phyloP scores from a whole-genome alignment of 768 basidiomycete species.

The Termitomyces titanicus region DNA sequence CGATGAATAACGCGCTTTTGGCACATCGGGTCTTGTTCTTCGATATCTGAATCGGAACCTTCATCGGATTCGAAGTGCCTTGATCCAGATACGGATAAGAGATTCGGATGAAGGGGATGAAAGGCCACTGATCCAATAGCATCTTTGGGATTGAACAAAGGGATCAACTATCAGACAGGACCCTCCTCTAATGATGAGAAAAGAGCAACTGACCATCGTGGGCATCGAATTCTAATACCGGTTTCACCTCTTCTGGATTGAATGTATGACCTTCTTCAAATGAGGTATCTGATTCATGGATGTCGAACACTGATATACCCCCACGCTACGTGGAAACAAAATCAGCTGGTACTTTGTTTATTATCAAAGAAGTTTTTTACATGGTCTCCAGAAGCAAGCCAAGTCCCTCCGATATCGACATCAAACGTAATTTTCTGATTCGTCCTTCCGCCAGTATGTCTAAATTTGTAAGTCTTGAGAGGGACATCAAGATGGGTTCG shows the following conservation, averaged over 20 bases:
- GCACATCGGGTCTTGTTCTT: not conserved
- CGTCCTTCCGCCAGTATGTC: constrained; percentile 28
- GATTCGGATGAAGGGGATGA: constrained; percentile 55
- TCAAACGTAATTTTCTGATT: constrained; percentile 84
- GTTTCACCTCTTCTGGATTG: constrained; percentile 16
- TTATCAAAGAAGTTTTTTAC: constrained; percentile 32
- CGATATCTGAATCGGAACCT: constrained; percentile 20
- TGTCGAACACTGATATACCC: constrained; percentile 54
- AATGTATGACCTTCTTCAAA: constrained; percentile 4
- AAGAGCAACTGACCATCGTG: constrained; percentile 46
- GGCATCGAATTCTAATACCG: constrained; percentile 41
- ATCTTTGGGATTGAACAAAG: constrained; percentile 37
- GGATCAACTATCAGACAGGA: not conserved
- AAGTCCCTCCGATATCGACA: constrained; percentile 63
- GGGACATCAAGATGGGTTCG: constrained; percentile 50
- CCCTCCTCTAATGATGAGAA: not conserved
- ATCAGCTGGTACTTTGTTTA: not conserved
- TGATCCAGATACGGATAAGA: constrained; percentile 75
- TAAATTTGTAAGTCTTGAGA: constrained; percentile 31
- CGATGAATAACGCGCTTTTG: constrained; percentile 3
- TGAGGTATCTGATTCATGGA: constrained; percentile 21
- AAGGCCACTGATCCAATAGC: constrained; percentile 71
- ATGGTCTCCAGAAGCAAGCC: constrained; percentile 65
- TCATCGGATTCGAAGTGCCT: constrained; percentile 51
- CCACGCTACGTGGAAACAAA: constrained; percentile 43